phyloP scores from a whole-genome alignment of 169 alveolate genomes.

The Blepharisma undulans region DNA sequence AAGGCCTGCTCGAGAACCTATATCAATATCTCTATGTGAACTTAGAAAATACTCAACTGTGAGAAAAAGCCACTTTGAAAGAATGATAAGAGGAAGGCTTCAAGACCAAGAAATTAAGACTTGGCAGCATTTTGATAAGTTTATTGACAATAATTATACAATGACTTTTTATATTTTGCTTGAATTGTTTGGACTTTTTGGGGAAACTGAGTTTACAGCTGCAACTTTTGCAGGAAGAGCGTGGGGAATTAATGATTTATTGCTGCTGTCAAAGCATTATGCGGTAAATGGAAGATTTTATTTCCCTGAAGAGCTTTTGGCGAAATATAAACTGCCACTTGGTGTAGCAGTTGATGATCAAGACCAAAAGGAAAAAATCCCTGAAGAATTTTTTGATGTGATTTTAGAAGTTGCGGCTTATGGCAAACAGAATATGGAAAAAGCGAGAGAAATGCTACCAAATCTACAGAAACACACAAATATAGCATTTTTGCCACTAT shows the following conservation, averaged over 20 bases:
- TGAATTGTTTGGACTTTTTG: background rate
- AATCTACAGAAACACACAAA: constrained; percentile 19
- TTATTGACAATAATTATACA: constrained; percentile 34
- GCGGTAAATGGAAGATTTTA: constrained; percentile 1
- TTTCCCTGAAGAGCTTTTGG: constrained; percentile 36
- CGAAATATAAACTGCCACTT: background rate
- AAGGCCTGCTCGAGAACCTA: constrained; percentile 25
- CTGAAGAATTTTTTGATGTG: constrained; percentile 35
- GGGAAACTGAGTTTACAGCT: constrained; percentile 18
- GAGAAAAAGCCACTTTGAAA: constrained; percentile 26
- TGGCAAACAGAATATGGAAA: constrained; percentile 24
- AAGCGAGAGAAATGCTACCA: constrained; percentile 27
- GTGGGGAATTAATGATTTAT: constrained; percentile 8
- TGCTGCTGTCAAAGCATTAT: constrained; percentile 13
- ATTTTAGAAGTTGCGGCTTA: constrained; percentile 42
- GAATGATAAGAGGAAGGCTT: constrained; percentile 31
- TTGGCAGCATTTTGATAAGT: constrained; percentile 4
- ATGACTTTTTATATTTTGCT: background rate
- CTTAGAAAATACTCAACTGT: background rate
- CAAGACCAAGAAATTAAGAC: background rate
- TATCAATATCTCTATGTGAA: constrained; percentile 19
- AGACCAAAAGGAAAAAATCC: background rate
- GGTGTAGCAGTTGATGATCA: background rate
- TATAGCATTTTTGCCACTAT: constrained; percentile 18
- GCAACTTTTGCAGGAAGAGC: constrained; percentile 41